These are phyloP conservation scores for Polychaeton citri DNA, from an alignment of 2,329 filamentous ascomycete genomes.

Conservation along the genomic window DNA sequence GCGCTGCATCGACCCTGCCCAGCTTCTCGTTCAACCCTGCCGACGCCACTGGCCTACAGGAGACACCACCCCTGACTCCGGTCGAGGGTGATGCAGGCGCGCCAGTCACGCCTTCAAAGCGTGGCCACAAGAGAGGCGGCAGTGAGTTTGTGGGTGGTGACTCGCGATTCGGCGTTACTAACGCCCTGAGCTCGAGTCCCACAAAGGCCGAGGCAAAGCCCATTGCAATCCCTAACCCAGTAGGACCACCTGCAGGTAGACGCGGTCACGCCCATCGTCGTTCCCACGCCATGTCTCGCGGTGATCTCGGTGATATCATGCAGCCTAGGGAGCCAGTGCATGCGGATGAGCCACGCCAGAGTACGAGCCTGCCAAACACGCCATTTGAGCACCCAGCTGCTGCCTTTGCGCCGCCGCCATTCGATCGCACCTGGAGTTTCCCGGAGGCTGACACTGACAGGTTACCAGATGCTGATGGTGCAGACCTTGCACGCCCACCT, in stretches of 20 bases:
- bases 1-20: conserved; percentile 31
- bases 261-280: conserved; percentile 69
- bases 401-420: background rate
- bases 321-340: conserved; percentile 7
- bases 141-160: conserved; percentile 81
- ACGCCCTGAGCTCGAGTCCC: conserved; percentile 53
- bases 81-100: conserved; percentile 9
- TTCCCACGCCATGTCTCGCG: conserved; percentile 68
- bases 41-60: conserved; percentile 21
- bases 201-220: conserved; percentile 51
- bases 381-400: conserved; percentile 12
- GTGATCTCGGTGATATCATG: conserved; percentile 62
- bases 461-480: conserved; percentile 5
- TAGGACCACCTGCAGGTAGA: conserved; percentile 11
- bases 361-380: conserved; percentile 22
- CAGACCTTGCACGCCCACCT: conserved; percentile 20
- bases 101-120: conserved; percentile 37
- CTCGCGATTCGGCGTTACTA: conserved; percentile 36
- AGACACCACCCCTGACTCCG: conserved; percentile 21
- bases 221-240: conserved; percentile 35
- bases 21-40: conserved; percentile 37
- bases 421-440: background rate
- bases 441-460: background rate
- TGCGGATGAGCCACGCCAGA: conserved; percentile 4
- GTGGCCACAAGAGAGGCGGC: conserved; percentile 60